Percentiles rank a stretch among this genome's conserved stretches.
Evolutionary conservation across 2,329 filamentous ascomycete genomes (phyloP).

Genomic region (Botrytis galanthina): DNA sequence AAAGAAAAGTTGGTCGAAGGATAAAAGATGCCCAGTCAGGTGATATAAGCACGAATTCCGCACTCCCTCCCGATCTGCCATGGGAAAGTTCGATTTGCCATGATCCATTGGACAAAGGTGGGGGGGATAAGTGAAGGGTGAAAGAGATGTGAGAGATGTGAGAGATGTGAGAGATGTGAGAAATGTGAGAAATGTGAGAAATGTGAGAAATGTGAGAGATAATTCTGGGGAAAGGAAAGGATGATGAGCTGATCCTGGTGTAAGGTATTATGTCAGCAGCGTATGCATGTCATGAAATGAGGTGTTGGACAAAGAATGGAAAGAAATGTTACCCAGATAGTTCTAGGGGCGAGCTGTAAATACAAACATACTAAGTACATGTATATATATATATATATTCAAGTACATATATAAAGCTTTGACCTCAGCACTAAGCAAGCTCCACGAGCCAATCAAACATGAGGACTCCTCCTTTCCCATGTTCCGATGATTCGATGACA

Average conservation of each 20-base stretch:
- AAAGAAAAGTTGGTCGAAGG: not conserved
- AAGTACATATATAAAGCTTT: not conserved
- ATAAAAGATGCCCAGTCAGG: not conserved
- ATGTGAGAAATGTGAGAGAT: not conserved
- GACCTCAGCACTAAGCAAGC: not conserved
- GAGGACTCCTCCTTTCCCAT: not conserved
- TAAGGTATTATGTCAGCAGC: not conserved
- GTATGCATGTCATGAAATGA: not conserved
- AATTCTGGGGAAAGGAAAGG: not conserved
- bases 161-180: not conserved
- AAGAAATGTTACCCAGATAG: too few species aligned
- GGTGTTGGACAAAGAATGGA: not conserved
- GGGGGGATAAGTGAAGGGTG: not conserved
- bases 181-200: too few species aligned
- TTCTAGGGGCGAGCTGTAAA: too few species aligned
- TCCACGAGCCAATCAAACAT: not conserved
- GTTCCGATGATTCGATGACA: not conserved
- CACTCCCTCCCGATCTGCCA: not conserved
- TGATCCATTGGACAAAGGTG: not conserved
- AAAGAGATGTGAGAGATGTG: not conserved
- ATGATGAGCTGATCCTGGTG: not conserved
- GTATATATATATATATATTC: too few species aligned
- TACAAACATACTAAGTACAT: too few species aligned
- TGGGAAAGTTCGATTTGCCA: slow-evolving; percentile 2
- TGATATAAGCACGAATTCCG: not conserved